Percentiles rank a stretch among this genome's conserved stretches.
phyloP scores from a whole-genome alignment of 2,329 filamentous ascomycete genomes.

The Ophiostoma ulmi region DNA sequence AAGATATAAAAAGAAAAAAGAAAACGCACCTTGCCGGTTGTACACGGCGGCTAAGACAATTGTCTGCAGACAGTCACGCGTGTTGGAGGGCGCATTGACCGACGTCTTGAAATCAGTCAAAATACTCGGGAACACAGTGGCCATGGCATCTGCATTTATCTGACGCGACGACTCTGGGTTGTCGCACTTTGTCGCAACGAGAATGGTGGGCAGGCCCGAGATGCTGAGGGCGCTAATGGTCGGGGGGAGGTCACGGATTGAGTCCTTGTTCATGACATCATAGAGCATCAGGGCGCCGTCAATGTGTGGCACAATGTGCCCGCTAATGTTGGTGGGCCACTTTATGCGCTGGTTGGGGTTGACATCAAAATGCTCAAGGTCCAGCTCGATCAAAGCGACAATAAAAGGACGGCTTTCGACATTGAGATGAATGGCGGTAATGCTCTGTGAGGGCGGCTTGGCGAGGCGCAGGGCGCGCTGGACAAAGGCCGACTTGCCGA shows the following conservation, averaged over 20 bases:
- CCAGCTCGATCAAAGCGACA: slow-evolving; percentile 60
- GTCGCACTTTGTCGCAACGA: slow-evolving; percentile 90
- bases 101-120: slow-evolving; percentile 72
- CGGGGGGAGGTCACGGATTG: slow-evolving; percentile 67
- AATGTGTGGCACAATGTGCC: slow-evolving; percentile 65
- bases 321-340: slow-evolving; percentile 64
- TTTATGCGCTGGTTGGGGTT: slow-evolving; percentile 54
- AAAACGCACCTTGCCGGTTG: slow-evolving; percentile 57
- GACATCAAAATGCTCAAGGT: slow-evolving; percentile 60
- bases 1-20: slow-evolving; percentile 32
- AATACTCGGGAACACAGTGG: slow-evolving; percentile 60
- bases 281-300: slow-evolving; percentile 84
- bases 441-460: slow-evolving; percentile 48
- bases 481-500: slow-evolving; percentile 64
- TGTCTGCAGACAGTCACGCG: slow-evolving; percentile 68
- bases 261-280: slow-evolving; percentile 75
- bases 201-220: slow-evolving; percentile 66
- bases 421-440: slow-evolving; percentile 52
- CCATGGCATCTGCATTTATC: slow-evolving; percentile 62
- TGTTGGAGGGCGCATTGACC: slow-evolving; percentile 61
- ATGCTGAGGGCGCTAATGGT: slow-evolving; percentile 69
- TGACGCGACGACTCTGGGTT: slow-evolving; percentile 63
- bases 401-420: slow-evolving; percentile 54
- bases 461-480: slow-evolving; percentile 56
- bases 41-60: slow-evolving; percentile 68